These are phyloP conservation scores for Colletotrichum tamarilloi DNA, from an alignment of 2,329 filamentous ascomycete genomes.

Conservation along the genomic window DNA sequence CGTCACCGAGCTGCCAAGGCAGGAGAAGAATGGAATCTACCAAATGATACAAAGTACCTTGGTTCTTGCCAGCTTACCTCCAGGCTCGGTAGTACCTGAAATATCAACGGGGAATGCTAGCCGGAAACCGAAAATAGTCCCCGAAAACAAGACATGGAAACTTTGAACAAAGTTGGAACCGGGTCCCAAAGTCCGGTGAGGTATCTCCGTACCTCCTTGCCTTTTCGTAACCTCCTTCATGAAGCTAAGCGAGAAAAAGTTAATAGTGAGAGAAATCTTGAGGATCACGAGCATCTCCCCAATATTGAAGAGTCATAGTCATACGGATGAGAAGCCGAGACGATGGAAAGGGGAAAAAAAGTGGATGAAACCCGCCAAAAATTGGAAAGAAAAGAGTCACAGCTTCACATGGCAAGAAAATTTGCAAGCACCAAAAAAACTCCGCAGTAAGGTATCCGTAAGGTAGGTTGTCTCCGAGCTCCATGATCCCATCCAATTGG, in stretches of 20 bases:
- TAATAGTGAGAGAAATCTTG: neutral
- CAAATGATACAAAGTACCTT: neutral
- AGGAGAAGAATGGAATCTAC: neutral
- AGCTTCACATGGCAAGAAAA: slow-evolving; percentile 7
- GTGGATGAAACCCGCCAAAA: slow-evolving; percentile 4
- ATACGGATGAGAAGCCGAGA: neutral
- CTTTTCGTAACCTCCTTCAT: neutral
- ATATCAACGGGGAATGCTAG: slow-evolving; percentile 17
- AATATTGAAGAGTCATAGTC: neutral
- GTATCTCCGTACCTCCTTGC: neutral
- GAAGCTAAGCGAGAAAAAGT: slow-evolving; percentile 6
- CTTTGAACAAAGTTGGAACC: neutral
- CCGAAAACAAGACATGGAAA: neutral
- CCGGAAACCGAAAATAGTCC: slow-evolving; percentile 13
- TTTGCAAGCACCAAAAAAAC: neutral
- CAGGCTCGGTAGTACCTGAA: neutral
- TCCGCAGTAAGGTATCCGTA: no score
- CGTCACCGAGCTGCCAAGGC: neutral
- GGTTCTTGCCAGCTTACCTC: neutral
- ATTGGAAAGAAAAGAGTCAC: neutral
- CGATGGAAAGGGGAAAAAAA: neutral
- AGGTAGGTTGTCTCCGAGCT: neutral
- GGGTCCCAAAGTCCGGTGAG: neutral
- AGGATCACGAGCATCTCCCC: neutral
- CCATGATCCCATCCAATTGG: slow-evolving; percentile 3